Evolutionary conservation across 306 rosid genomes (phyloP), one percentile per base, ranked within the genome.

Genomic region (Quercus robur): DNA sequence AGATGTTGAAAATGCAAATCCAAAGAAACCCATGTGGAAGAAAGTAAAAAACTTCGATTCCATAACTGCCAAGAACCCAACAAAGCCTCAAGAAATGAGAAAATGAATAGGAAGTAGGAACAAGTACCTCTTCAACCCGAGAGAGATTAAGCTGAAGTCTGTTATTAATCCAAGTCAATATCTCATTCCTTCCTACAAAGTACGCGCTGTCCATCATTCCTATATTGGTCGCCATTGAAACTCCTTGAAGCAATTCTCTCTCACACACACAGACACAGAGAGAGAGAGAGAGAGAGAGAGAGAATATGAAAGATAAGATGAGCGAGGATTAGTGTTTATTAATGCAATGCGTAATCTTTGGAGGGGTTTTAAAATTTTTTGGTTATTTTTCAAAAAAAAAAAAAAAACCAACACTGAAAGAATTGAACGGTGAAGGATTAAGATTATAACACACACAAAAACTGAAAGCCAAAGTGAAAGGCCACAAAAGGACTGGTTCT

Each of bases 191-290:
- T 61, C 98, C 97, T 70, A 94, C 98, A 88, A 94, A 94, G 81
- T 94, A 94, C 4, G 92, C 98, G 69, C 93, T 88, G 76, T 94
- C 98, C 98, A 94, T 94, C 85, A 92, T 94, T 12, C 98, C 98
- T 20, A 94, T 94, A 74, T 84, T 94, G 31, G 92, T 83, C 76
- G 97, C 97, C 98, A 94, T 94, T 83, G 51, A 80, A 73, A 58
- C 75, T 41, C 75, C 78, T 80, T 62, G 35, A 56, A 49, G 55
- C 70, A 54, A 18, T 46, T 44, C 58, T 74, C 71, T 57, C 64
- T 17, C 4, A 67, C 49, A 14, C 7, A 31, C 13, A 7, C 2
- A 63, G 1, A 33, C 13, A 30, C 14, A 11, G 7, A 12, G 69
- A 30, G 71, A 31, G 41, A 66, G 49, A 62, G 38, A 62, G 19